Conservation (phyloP, 352 stramenopile species). For the Phytophthora capsici region DNA sequence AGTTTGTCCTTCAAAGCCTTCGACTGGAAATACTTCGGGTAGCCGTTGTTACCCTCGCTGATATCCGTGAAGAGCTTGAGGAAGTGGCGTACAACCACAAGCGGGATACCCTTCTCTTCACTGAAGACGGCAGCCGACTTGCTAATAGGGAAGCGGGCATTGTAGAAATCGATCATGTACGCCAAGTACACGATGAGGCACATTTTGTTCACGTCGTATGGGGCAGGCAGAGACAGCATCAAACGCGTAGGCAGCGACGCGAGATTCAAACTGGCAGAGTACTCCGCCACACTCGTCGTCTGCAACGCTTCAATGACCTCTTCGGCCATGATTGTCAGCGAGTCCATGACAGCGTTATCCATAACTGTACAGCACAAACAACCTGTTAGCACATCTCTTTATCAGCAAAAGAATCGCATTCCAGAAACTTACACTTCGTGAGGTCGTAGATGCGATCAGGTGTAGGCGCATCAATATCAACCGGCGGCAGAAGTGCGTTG, state of each 20-base stretch:
- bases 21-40: constrained; percentile 73
- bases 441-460: constrained; percentile 82
- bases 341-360: constrained; percentile 71
- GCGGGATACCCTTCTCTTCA: constrained; percentile 77
- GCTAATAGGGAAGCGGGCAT: constrained; percentile 63
- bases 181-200: constrained; percentile 75
- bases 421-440: constrained; percentile 70
- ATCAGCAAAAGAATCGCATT: constrained; percentile 4
- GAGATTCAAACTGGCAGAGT: constrained; percentile 50
- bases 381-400: constrained; percentile 4
- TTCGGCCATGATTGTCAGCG: constrained; percentile 75
- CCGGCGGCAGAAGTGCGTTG: constrained; percentile 70
- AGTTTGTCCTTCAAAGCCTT: constrained; percentile 87
- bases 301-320: constrained; percentile 71
- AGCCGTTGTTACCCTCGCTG: constrained; percentile 56
- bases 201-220: constrained; percentile 76
- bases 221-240: constrained; percentile 69
- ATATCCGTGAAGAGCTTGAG: constrained; percentile 75
- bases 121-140: constrained; percentile 74
- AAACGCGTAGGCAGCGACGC: constrained; percentile 65
- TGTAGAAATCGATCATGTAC: constrained; percentile 76
- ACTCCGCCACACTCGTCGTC: constrained; percentile 63
- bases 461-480: constrained; percentile 75
- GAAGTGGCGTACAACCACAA: constrained; percentile 74
- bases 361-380: constrained; percentile 53